Evolutionary conservation across 2,329 filamentous ascomycete species (phyloP).

Genomic region (Aureobasidium sp.): DNA sequence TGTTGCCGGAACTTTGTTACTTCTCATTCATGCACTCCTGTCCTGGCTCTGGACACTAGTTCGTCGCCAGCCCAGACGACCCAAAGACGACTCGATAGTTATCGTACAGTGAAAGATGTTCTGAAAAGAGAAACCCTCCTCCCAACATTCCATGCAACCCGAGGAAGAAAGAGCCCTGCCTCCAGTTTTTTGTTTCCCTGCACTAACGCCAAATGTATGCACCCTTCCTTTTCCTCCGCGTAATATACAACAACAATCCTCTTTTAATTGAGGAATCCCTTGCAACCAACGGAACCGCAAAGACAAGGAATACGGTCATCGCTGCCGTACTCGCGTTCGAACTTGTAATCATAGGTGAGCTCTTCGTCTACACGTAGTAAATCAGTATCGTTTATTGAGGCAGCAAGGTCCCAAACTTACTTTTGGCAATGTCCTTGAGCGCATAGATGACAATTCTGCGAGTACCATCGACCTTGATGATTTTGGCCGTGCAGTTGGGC

Average conservation of each 20-base stretch:
- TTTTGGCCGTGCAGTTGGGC: slow-evolving; percentile 98
- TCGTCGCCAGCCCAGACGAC: neutral
- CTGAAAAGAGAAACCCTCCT: no score
- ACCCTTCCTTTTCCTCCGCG: neutral
- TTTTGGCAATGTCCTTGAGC: slow-evolving; percentile 85
- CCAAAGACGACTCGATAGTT: neutral
- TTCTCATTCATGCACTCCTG: neutral
- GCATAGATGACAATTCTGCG: slow-evolving; percentile 99
- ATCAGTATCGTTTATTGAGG: slow-evolving; percentile 25
- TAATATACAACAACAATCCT: neutral
- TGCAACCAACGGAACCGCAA: slow-evolving; percentile 91
- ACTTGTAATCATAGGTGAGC: slow-evolving; percentile 99
- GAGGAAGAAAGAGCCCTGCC: no score
- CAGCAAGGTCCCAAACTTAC: slow-evolving; percentile 51
- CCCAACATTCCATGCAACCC: no score
- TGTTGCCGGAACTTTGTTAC: no score
- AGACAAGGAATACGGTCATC: slow-evolving; percentile 95
- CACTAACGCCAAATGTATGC: neutral
- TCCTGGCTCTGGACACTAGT: no score
- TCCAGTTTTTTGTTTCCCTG: no score
- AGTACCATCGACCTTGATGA: slow-evolving; percentile 96
- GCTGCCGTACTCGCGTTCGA: slow-evolving; percentile 92
- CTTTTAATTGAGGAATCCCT: slow-evolving; percentile 94
- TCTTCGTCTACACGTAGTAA: slow-evolving; percentile 67
- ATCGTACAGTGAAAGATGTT: neutral